phyloP scores from a whole-genome alignment of 2,329 filamentous ascomycete species.

The Fusarium sp. region DNA sequence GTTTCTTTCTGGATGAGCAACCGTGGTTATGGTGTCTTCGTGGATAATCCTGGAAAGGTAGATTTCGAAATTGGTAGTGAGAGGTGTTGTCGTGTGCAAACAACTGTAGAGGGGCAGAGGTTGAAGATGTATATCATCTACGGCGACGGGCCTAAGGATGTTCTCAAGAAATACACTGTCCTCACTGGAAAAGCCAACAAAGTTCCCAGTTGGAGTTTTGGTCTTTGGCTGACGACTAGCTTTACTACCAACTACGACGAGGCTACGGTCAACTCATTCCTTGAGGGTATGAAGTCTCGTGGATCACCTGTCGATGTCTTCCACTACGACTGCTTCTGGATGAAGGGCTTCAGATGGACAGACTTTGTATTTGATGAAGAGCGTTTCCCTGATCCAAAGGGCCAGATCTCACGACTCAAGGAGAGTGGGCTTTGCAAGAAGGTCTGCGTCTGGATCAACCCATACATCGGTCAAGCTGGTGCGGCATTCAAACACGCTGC shows the following conservation, averaged over 20 bases:
- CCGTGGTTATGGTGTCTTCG: constrained; percentile 80
- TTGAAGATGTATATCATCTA: constrained; percentile 80
- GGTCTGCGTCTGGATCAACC: constrained; percentile 81
- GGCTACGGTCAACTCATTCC: constrained; percentile 71
- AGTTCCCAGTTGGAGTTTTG: constrained; percentile 79
- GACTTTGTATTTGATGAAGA: constrained; percentile 77
- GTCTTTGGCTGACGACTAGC: constrained; percentile 79
- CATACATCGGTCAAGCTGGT: constrained; percentile 76
- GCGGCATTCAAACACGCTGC: constrained; percentile 72
- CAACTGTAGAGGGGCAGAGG: constrained; percentile 73
- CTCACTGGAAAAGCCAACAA: constrained; percentile 73
- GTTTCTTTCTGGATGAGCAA: constrained; percentile 76
- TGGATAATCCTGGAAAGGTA: constrained; percentile 75
- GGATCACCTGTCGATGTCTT: constrained; percentile 76
- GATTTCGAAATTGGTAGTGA: constrained; percentile 80
- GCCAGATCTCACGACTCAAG: constrained; percentile 72
- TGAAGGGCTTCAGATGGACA: constrained; percentile 79
- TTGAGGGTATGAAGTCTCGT: constrained; percentile 73
- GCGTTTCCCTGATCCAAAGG: constrained; percentile 74
- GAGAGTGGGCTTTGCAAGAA: constrained; percentile 68
- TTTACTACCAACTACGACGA: constrained; percentile 81
- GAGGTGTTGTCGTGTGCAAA: constrained; percentile 75
- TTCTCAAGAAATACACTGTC: constrained; percentile 72
- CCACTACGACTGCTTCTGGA: constrained; percentile 83
- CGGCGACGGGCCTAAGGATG: constrained; percentile 76